Base-by-base conservation (phyloP, 441 rosid species). In the Mallotus japonicus region DNA sequence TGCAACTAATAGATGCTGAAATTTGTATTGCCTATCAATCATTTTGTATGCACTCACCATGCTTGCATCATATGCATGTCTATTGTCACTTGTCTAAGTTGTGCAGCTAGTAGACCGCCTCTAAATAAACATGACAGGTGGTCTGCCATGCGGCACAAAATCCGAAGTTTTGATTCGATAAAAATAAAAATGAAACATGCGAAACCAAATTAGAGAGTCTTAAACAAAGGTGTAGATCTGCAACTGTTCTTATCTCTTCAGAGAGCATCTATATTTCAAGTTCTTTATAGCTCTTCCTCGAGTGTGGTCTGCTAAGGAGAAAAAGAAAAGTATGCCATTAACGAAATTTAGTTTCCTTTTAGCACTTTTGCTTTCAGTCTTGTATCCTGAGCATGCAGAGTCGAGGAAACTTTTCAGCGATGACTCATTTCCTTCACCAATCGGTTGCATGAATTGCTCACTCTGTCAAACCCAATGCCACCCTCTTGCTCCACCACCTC, bases 71-170 rank as follows among this genome's bases (percentile, higher is more conserved):
- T 42, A 24, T 24, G 17, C 5, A 2, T 62, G 4, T 47, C 16
- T 3, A 17, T 4, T 8, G 19, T 49, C 68, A 8, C 62, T 69
- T 72, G 74, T 72, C 63, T 67, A 10, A 44, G 13, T 54, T 76
- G 71, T 74, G 74, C 79, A 71, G 65, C 24, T 67, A 60, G 42
- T 62, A 62, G 58, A 68, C 40, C 61, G 56, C 73, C 59, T 75
- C 68, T 70, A 14, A 62, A 42, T n/a, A 44, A 71, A 72, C 70
- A 56, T 75, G 97, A 87, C 95, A 86, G 83, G 89, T 88, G 93
- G 82, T 70, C 76, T 80, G 92, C 90, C 92, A 88, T 80, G 87
- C 82, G 93, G 90, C 97, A 81, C 78, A 68, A 73, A 60, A 69
- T 50, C 78, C 83, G 78, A 75, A 77, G 47, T 66, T 40, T 40